Evolutionary conservation across 164 flowering plant species (phyloP), one percentile per base, ranked within the genome.

Genomic region (Berberis vulgaris): DNA sequence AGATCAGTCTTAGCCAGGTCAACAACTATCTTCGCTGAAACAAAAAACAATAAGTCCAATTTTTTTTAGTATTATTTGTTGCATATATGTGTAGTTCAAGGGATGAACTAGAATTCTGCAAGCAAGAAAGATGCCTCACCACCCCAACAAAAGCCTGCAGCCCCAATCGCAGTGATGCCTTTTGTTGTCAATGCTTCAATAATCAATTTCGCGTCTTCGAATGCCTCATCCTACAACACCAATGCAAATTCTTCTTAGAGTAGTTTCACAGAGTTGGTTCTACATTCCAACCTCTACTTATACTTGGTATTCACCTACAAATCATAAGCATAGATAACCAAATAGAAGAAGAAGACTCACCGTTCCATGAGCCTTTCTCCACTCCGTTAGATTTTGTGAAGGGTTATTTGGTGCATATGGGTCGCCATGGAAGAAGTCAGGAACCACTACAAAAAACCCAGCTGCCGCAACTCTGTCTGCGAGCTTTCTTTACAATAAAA

Each of bases 131-230:
- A 46, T 46, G 6, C 5, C 83, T 73, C 58, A 84, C 89, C 92
- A 47, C 92, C 92, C 92, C 84, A 86, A 71, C 92, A 86, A 45
- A 81, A 75, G 46, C 92, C 89, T 26, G 77, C 86, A 70, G 83
- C 87, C 46, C 89, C 92, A 67, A 81, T 72, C 11, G 83, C 65
- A 43, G 82, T 57, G 11, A 77, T 50, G 47, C 86, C 86, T 71
- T 75, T 81, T 41, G 80, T 74, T 67, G 77, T 84, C 13, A 86
- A 57, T 57, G 79, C 89, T 68, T 72, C 82, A 73, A 86, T 66
- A 54, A 86, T 69, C 54, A 78, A 78, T 66, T 81, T 86, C 43
- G 87, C 74, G 43, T 77, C 80, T 73, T 83, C 89, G 72, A 66
- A 73, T 62, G 74, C 86, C 69, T 80, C 79, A 55, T 81, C 84